These are phyloP conservation scores for Didymella glomerata DNA, from an alignment of 2,329 filamentous ascomycete genomes.

Conservation along the genomic window DNA sequence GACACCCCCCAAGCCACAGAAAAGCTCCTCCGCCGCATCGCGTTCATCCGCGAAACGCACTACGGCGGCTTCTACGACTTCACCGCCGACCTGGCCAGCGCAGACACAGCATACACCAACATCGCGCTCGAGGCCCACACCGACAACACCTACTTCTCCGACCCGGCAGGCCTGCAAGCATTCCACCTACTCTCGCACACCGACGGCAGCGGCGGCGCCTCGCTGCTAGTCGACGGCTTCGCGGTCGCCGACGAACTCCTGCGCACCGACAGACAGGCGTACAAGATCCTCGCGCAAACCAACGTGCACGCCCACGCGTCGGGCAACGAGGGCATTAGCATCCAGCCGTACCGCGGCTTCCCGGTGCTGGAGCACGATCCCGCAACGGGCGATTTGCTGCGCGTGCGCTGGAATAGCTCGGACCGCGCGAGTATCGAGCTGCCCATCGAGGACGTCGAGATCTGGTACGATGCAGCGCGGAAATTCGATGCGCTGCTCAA, in stretches of 20 bases:
- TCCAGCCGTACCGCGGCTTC: conserved; percentile 73
- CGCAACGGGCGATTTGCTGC: conserved; percentile 58
- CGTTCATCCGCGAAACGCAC: conserved; percentile 88
- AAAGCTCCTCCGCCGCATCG: conserved; percentile 78
- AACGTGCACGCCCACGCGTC: conserved; percentile 81
- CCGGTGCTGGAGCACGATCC: conserved; percentile 74
- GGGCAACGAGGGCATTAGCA: conserved; percentile 83
- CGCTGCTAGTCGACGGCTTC: conserved; percentile 87
- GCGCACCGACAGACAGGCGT: conserved; percentile 64
- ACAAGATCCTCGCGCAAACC: conserved; percentile 63
- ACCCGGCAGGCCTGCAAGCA: conserved; percentile 88
- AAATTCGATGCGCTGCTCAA: conserved; percentile 76
- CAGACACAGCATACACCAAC: conserved; percentile 92
- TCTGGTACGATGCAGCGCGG: conserved; percentile 83
- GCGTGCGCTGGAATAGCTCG: conserved; percentile 92
- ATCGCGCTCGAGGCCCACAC: conserved; percentile 85
- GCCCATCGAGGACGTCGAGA: conserved; percentile 60
- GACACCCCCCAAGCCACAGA: conserved; percentile 73
- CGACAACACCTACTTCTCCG: conserved; percentile 94
- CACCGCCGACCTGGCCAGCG: conserved; percentile 83
- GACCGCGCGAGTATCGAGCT: conserved; percentile 76
- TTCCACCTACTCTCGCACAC: conserved; percentile 91
- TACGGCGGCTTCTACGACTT: conserved; percentile 91
- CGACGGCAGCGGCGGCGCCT: conserved; percentile 73
- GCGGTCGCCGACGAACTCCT: conserved; percentile 70